These are phyloP conservation scores for Ichthyophthirius multifiliis DNA, from an alignment of 169 alveolate genomes.

Conservation along the genomic window DNA sequence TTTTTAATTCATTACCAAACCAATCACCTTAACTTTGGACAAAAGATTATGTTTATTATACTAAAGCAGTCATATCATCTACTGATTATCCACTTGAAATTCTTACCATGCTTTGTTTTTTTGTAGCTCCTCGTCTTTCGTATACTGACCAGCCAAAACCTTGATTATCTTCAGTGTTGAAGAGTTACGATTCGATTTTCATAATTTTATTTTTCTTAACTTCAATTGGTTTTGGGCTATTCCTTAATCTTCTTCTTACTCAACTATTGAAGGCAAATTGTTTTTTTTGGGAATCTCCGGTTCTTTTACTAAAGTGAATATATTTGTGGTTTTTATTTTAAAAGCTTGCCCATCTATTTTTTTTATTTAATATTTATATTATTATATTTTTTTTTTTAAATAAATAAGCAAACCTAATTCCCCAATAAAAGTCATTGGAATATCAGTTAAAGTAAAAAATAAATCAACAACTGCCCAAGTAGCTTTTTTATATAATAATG, in stretches of 20 bases:
- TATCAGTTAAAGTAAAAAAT: conserved; percentile 75
- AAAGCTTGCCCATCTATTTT: conserved; percentile 76
- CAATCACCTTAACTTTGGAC: conserved; percentile 60
- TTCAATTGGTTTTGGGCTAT: background rate
- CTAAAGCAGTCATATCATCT: background rate
- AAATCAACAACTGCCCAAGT: conserved; percentile 90
- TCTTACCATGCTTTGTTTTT: conserved; percentile 23
- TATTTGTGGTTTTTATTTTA: conserved; percentile 62
- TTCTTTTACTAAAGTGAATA: conserved; percentile 37
- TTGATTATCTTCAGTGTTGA: conserved; percentile 31
- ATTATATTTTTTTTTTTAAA: conserved; percentile 51
- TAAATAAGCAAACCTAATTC: conserved; percentile 74
- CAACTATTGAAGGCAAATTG: conserved; percentile 40
- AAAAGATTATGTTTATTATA: conserved; percentile 10
- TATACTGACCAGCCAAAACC: conserved; percentile 48
- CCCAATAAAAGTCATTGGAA: conserved; percentile 87
- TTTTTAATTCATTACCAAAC: conserved; percentile 74
- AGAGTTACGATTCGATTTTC: conserved; percentile 17
- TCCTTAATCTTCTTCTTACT: conserved; percentile 4
- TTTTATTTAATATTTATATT: background rate
- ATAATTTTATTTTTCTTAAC: conserved; percentile 5
- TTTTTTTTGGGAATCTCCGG: conserved; percentile 36
- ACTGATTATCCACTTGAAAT: background rate
- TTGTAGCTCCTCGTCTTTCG: conserved; percentile 57
- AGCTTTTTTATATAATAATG: conserved; percentile 82